These are phyloP conservation scores for Pythium sukuiense DNA, from an alignment of 352 stramenopile genomes.

Conservation along the genomic window DNA sequence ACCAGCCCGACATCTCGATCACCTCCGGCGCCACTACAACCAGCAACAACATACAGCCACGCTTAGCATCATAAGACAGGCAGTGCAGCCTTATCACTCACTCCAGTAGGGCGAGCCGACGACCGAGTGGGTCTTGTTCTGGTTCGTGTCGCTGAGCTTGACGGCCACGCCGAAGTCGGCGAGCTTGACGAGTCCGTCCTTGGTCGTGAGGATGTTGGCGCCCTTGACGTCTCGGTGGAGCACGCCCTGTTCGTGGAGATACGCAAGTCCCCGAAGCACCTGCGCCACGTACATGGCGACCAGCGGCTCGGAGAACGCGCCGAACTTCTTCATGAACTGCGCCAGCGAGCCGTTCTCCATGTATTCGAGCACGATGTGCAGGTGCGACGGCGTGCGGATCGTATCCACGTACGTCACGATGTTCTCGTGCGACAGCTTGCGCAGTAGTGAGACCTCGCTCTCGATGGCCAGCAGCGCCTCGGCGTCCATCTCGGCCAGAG, in stretches of 20 bases:
- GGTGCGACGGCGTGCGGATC: conserved; percentile 80
- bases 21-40: conserved; percentile 92
- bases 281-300: conserved; percentile 93
- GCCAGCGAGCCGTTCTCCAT: conserved; percentile 94
- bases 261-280: conserved; percentile 87
- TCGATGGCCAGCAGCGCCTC: conserved; percentile 83
- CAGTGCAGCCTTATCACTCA: conserved; percentile 24
- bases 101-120: conserved; percentile 96
- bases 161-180: conserved; percentile 93
- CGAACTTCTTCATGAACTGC: conserved; percentile 93
- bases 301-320: conserved; percentile 88
- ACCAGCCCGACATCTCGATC: conserved; percentile 94
- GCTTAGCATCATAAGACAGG: neutral
- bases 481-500: conserved; percentile 80
- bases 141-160: conserved; percentile 77
- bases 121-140: conserved; percentile 87
- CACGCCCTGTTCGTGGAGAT: conserved; percentile 91
- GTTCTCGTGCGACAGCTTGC: conserved; percentile 93
- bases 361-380: conserved; percentile 91
- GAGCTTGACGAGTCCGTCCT: conserved; percentile 90
- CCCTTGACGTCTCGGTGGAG: conserved; percentile 93
- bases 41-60: neutral
- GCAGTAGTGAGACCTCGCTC: conserved; percentile 91
- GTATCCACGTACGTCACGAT: conserved; percentile 96
- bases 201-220: conserved; percentile 93